Evolutionary conservation across 306 rosid species (phyloP).

Genomic region (Dicorynia guianensis): DNA sequence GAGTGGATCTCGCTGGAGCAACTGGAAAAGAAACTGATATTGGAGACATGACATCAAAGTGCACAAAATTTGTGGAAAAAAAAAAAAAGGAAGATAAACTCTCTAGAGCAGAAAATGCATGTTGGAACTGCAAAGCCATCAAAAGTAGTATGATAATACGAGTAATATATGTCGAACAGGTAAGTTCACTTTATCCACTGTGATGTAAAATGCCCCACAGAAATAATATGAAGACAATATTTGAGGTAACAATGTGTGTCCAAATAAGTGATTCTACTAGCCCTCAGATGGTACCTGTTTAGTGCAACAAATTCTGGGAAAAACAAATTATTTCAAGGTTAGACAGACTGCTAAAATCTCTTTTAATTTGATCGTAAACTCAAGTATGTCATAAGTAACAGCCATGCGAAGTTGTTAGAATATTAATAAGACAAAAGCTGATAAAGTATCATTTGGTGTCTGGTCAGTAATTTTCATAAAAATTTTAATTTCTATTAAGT

Average conservation of each 20-base stretch:
- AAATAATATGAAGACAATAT: neutral
- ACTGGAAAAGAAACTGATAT: neutral
- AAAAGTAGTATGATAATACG: constrained; percentile 13
- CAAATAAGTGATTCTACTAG: constrained; percentile 38
- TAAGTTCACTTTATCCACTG: neutral
- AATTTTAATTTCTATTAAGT: no score
- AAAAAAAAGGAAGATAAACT: constrained; percentile 54
- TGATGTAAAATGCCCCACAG: neutral
- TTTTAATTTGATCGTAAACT: constrained; percentile 13
- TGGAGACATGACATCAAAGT: constrained; percentile 28
- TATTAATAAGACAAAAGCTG: neutral
- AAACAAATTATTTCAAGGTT: constrained; percentile 13
- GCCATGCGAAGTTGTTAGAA: neutral
- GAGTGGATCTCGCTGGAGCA: constrained; percentile 3
- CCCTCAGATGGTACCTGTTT: constrained; percentile 89
- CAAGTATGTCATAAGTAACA: constrained; percentile 5
- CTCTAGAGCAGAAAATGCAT: constrained; percentile 79
- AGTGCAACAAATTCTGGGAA: constrained; percentile 79
- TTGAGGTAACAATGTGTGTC: neutral
- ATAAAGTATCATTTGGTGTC: neutral
- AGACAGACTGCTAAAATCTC: constrained; percentile 26
- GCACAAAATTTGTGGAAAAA: neutral
- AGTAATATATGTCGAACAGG: neutral
- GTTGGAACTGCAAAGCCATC: constrained; percentile 73
- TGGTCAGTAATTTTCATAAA: neutral